Evolutionary conservation across 164 flowering plant genomes (phyloP).

Genomic region (Euptelea pleiosperma): DNA sequence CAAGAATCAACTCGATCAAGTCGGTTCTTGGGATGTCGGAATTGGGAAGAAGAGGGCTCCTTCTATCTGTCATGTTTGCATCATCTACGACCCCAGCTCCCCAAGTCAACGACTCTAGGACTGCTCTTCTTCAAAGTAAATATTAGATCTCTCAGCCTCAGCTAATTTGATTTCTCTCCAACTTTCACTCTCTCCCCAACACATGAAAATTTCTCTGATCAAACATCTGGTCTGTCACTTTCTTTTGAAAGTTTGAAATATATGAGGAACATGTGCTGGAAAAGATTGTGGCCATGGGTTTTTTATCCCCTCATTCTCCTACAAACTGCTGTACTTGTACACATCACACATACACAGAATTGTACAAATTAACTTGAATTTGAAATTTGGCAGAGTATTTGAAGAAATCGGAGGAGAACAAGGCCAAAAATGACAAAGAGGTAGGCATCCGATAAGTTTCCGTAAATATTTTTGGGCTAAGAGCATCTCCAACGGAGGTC

Average conservation of each 20-base stretch:
- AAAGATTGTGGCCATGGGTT: too few species aligned
- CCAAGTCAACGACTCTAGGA: conserved; percentile 34
- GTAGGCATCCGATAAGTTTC: conserved; percentile 23
- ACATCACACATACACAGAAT: too few species aligned
- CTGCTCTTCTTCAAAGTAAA: conserved; percentile 56
- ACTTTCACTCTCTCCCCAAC: background rate
- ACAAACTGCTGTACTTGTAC: too few species aligned
- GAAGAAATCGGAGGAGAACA: conserved; percentile 86
- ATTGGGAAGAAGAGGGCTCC: conserved; percentile 45
- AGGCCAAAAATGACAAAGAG: conserved; percentile 85
- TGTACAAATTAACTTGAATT: background rate
- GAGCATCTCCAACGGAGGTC: too few species aligned
- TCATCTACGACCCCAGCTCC: conserved; percentile 20
- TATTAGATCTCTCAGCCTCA: background rate
- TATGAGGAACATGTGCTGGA: background rate
- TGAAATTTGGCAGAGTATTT: conserved; percentile 44
- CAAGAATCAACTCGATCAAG: conserved; percentile 1
- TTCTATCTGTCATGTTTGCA: conserved; percentile 27
- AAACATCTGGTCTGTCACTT: background rate
- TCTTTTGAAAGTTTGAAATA: background rate
- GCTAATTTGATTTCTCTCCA: conserved; percentile 13
- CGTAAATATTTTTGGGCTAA: too few species aligned
- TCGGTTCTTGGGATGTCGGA: conserved; percentile 4
- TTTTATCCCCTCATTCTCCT: too few species aligned
- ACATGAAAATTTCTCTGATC: background rate